Percentiles rank a stretch among this genome's conserved stretches.
Evolutionary conservation across 2,329 filamentous ascomycete genomes (phyloP).

Genomic region (Verticillium albo-atrum): DNA sequence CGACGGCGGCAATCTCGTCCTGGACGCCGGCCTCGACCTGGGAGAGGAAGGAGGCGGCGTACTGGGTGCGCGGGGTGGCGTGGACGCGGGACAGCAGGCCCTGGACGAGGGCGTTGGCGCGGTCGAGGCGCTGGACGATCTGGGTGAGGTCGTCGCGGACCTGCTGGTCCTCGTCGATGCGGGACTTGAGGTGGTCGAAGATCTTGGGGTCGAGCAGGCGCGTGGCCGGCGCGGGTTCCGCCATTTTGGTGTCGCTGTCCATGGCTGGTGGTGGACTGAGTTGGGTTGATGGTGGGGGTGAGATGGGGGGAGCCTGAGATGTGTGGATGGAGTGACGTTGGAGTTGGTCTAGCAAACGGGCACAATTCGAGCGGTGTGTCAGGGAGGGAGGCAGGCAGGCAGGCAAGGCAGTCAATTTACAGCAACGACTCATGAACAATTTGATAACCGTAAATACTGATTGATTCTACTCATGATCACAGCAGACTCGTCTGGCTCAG

Average conservation of each 20-base stretch:
- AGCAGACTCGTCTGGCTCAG: neutral
- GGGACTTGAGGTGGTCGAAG: constrained; percentile 81
- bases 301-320: neutral
- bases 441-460: no score
- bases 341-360: neutral
- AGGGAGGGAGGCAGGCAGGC: no score
- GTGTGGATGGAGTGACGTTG: neutral
- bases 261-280: neutral
- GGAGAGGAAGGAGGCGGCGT: constrained; percentile 61
- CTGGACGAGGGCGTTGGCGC: constrained; percentile 75
- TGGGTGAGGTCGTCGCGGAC: constrained; percentile 81
- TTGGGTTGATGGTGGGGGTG: neutral
- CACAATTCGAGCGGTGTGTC: neutral
- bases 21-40: constrained; percentile 69
- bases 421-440: no score
- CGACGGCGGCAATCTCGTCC: constrained; percentile 66
- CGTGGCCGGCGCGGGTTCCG: constrained; percentile 11
- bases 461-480: no score
- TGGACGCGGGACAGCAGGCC: constrained; percentile 85
- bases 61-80: constrained; percentile 66
- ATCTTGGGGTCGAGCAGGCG: constrained; percentile 67
- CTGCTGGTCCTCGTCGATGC: constrained; percentile 81
- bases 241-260: constrained; percentile 15
- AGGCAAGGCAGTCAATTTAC: no score
- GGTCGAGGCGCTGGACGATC: constrained; percentile 76